A percentile compares a stretch with the other conserved stretches of the same genome.
These are phyloP conservation scores for Hymenoscyphus salicellus DNA, from an alignment of 2,329 filamentous ascomycete species.

Conservation along the genomic window DNA sequence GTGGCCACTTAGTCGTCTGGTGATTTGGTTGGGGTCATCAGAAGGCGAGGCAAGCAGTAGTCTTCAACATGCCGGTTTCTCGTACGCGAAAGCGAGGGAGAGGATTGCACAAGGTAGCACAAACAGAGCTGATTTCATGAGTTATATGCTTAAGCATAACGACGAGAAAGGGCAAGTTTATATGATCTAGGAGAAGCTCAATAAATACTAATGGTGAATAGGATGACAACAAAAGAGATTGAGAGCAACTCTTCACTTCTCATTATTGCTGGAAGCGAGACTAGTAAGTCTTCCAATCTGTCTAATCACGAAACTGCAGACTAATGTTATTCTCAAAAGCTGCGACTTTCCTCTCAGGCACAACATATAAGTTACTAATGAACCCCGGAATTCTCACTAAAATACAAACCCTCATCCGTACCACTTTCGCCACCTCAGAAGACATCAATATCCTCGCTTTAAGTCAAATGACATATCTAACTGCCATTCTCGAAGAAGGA, in stretches of 20 bases:
- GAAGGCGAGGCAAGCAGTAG: not conserved
- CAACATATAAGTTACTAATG: not conserved
- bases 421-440: not conserved
- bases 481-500: not conserved
- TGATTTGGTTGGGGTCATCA: not conserved
- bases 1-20: not conserved
- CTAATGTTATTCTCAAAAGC: not conserved
- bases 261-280: constrained; percentile 35
- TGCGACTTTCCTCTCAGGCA: not conserved
- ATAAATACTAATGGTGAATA: not conserved
- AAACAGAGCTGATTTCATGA: constrained; percentile 34
- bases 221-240: constrained; percentile 14
- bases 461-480: not conserved
- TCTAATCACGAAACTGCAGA: not conserved
- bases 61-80: not conserved
- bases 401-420: not conserved
- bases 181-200: not conserved
- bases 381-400: not conserved
- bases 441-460: not conserved
- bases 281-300: constrained; percentile 22
- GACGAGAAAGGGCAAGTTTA: constrained; percentile 11
- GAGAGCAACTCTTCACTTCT: constrained; percentile 6
- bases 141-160: constrained; percentile 25
- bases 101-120: not conserved
- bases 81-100: constrained; percentile 2